Conservation (phyloP, 495 filamentous ascomycete species). For the Lepraria neglecta region DNA sequence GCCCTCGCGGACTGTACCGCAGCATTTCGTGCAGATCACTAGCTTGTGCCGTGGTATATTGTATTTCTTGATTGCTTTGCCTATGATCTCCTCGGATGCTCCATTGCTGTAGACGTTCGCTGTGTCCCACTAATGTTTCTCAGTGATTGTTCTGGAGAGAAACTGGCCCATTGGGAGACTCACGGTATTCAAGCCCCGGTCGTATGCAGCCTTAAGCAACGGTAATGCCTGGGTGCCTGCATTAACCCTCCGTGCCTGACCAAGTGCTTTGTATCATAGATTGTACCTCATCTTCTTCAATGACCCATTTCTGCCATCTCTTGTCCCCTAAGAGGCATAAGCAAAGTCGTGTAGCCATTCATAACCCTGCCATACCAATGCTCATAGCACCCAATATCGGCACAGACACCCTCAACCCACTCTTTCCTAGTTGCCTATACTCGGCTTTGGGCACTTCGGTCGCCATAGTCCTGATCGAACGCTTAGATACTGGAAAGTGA, state of each 20-base stretch:
- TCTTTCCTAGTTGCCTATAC: conserved; percentile 37
- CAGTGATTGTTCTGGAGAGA: background rate
- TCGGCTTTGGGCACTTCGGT: conserved; percentile 31
- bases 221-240: conserved; percentile 20
- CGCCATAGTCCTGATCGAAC: conserved; percentile 1
- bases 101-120: conserved; percentile 34
- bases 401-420: conserved; percentile 42
- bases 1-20: conserved; percentile 31
- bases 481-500: background rate
- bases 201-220: conserved; percentile 43
- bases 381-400: conserved; percentile 46
- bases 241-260: background rate
- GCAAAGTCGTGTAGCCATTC: background rate
- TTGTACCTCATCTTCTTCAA: conserved; percentile 37
- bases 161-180: background rate
- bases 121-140: conserved; percentile 16
- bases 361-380: conserved; percentile 27
- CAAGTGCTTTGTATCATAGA: conserved; percentile 20
- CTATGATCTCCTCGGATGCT: conserved; percentile 39
- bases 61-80: conserved; percentile 42
- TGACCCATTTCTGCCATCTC: conserved; percentile 40
- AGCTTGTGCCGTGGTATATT: conserved; percentile 41
- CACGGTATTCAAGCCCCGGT: conserved; percentile 39
- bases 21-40: conserved; percentile 43
- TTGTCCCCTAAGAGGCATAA: conserved; percentile 26